Evolutionary conservation across 2,329 filamentous ascomycete species (phyloP).

Genomic region (Colletotrichum cereale): DNA sequence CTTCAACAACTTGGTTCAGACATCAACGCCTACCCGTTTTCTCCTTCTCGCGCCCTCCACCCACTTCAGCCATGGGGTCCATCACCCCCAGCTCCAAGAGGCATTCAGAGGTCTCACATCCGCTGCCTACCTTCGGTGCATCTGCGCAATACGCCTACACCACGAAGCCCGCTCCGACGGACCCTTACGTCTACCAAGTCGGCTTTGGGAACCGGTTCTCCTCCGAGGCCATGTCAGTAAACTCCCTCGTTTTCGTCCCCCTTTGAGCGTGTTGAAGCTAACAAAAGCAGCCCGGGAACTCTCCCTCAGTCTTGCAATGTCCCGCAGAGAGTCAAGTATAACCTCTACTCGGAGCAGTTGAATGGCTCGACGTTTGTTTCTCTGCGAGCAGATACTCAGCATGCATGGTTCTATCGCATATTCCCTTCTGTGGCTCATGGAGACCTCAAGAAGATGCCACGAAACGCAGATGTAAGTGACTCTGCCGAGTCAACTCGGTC

Average conservation of each 20-base stretch:
- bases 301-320: conserved; percentile 49
- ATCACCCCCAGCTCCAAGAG: conserved; percentile 29
- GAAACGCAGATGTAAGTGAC: conserved; percentile 35
- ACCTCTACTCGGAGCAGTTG: conserved; percentile 61
- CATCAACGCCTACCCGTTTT: background rate
- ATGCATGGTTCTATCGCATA: conserved; percentile 50
- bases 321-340: conserved; percentile 57
- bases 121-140: conserved; percentile 14
- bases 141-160: conserved; percentile 40
- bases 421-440: conserved; percentile 47
- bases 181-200: conserved; percentile 44
- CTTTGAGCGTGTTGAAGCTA: background rate
- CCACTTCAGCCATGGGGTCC: conserved; percentile 25
- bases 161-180: conserved; percentile 28
- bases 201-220: conserved; percentile 44
- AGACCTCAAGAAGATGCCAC: conserved; percentile 25
- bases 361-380: conserved; percentile 56
- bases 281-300: conserved; percentile 33
- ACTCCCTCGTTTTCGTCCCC: background rate
- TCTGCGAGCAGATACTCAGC: conserved; percentile 29
- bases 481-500: conserved; percentile 14
- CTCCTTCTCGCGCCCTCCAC: background rate
- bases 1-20: background rate
- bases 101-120: conserved; percentile 14
- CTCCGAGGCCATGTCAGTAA: conserved; percentile 43